Conservation (phyloP, 2,329 filamentous ascomycete species). For the Calonectria pseudoreteaudii region DNA sequence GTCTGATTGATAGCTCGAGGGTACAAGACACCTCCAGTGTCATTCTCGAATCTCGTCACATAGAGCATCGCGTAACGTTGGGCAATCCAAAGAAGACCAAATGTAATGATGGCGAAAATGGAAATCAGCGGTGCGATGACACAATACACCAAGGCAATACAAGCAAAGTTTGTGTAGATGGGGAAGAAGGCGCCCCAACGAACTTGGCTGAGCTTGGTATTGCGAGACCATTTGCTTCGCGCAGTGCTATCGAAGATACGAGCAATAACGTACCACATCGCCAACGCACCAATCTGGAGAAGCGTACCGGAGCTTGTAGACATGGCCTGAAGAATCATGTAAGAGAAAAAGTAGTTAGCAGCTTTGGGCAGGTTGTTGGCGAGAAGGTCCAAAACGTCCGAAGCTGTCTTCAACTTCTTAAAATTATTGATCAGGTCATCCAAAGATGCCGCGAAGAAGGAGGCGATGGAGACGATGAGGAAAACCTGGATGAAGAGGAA, state of each 20-base stretch:
- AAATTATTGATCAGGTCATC: slow-evolving; percentile 69
- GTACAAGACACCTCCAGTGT: slow-evolving; percentile 93
- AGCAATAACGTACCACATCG: slow-evolving; percentile 85
- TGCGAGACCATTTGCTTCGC: slow-evolving; percentile 84
- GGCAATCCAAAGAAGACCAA: slow-evolving; percentile 90
- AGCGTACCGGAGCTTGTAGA: slow-evolving; percentile 91
- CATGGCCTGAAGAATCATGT: slow-evolving; percentile 95
- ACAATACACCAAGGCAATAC: slow-evolving; percentile 89
- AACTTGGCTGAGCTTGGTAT: slow-evolving; percentile 81
- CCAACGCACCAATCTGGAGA: slow-evolving; percentile 82
- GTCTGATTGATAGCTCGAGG: slow-evolving; percentile 94
- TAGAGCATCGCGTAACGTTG: slow-evolving; percentile 98
- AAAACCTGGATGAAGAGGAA: slow-evolving; percentile 97
- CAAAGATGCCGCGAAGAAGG: slow-evolving; percentile 75
- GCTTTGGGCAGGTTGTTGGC: slow-evolving; percentile 85
- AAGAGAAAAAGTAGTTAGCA: slow-evolving; percentile 98
- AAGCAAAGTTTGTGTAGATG: slow-evolving; percentile 95
- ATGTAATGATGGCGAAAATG: slow-evolving; percentile 93
- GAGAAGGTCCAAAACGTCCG: slow-evolving; percentile 76
- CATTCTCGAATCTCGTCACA: slow-evolving; percentile 87
- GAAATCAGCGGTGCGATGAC: slow-evolving; percentile 91
- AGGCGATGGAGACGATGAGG: slow-evolving; percentile 88
- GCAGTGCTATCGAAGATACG: slow-evolving; percentile 86
- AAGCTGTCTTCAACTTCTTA: slow-evolving; percentile 62
- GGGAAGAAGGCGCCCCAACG: slow-evolving; percentile 96